Conservation (phyloP, 2,329 filamentous ascomycete species). For the Hypoxylon sp. region DNA sequence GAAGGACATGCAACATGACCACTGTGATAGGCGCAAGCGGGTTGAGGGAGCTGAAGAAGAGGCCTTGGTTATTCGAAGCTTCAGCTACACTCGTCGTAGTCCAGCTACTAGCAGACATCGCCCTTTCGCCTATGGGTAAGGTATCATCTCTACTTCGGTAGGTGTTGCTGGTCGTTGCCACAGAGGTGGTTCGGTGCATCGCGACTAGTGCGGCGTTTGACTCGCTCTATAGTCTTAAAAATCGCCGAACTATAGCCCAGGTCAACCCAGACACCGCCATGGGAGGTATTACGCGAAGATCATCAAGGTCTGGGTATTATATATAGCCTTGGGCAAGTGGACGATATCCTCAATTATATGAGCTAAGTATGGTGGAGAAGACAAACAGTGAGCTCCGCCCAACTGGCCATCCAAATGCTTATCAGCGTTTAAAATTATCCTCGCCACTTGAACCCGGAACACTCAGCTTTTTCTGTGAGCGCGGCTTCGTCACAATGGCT, state of each 20-base stretch:
- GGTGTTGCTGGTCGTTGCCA: conserved; percentile 19
- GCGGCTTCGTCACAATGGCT: conserved; percentile 19
- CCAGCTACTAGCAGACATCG: conserved; percentile 41
- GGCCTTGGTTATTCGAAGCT: conserved; percentile 22
- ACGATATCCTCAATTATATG: not conserved
- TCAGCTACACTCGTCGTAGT: conserved; percentile 28
- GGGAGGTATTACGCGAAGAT: not conserved
- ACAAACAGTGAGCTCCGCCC: conserved; percentile 14
- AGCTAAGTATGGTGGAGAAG: conserved; percentile 10
- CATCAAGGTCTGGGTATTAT: not conserved
- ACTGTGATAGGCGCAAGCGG: conserved; percentile 45
- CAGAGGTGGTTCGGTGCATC: conserved; percentile 31
- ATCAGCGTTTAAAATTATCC: conserved; percentile 12
- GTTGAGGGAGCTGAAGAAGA: conserved; percentile 51
- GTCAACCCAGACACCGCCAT: not conserved
- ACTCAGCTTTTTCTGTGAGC: conserved; percentile 5
- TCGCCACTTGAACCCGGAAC: conserved; percentile 15
- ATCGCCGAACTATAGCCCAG: conserved; percentile 6
- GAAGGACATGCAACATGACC: conserved; percentile 43
- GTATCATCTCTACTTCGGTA: conserved; percentile 25
- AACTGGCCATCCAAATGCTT: conserved; percentile 5
- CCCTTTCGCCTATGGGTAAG: conserved; percentile 27
- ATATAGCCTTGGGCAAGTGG: not conserved
- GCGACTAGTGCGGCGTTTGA: not conserved
- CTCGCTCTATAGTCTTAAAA: conserved; percentile 11